Evolutionary conservation across 192 early-diverging fungal species (phyloP).

Genomic region (Chytriomyces sp.): DNA sequence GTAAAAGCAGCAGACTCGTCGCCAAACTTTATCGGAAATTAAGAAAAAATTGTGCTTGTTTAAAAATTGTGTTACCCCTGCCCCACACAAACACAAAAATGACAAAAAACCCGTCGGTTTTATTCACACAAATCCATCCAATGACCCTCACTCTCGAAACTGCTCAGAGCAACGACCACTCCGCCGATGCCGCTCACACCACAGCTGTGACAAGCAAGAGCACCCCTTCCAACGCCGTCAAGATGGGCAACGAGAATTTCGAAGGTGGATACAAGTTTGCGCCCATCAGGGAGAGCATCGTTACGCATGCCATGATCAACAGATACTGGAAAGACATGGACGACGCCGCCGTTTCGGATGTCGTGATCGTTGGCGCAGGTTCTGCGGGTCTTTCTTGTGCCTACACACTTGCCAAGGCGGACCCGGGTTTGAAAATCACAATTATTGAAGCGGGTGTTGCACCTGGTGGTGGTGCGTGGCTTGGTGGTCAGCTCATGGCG

Average conservation of each 20-base stretch:
- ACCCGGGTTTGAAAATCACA: slow-evolving; percentile 69
- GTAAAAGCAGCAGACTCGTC: too few relatives aligned
- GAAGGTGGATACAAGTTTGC: slow-evolving; percentile 22
- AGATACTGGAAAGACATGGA: slow-evolving; percentile 69
- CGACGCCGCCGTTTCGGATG: slow-evolving; percentile 70
- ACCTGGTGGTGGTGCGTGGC: slow-evolving; percentile 76
- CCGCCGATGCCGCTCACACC: too few relatives aligned
- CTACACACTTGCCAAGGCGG: slow-evolving; percentile 65
- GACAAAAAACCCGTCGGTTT: too few relatives aligned
- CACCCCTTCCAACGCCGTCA: background rate
- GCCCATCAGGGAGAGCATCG: slow-evolving; percentile 30
- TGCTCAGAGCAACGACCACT: too few relatives aligned
- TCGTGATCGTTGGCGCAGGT: slow-evolving; percentile 75
- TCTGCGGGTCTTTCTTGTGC: slow-evolving; percentile 73
- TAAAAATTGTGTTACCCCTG: too few relatives aligned
- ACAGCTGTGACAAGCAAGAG: background rate
- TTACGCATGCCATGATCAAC: slow-evolving; percentile 27
- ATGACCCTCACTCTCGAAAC: too few relatives aligned
- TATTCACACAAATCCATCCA: too few relatives aligned
- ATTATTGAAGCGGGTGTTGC: slow-evolving; percentile 73
- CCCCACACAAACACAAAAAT: too few relatives aligned
- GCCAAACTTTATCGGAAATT: too few relatives aligned
- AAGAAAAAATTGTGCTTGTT: too few relatives aligned
- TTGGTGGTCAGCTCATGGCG: slow-evolving; percentile 71
- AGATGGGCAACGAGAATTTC: background rate